Percentiles rank a stretch among this genome's conserved stretches.
Conservation (phyloP, 2,329 filamentous ascomycete genomes). For the Dactylonectria estremocensis region DNA sequence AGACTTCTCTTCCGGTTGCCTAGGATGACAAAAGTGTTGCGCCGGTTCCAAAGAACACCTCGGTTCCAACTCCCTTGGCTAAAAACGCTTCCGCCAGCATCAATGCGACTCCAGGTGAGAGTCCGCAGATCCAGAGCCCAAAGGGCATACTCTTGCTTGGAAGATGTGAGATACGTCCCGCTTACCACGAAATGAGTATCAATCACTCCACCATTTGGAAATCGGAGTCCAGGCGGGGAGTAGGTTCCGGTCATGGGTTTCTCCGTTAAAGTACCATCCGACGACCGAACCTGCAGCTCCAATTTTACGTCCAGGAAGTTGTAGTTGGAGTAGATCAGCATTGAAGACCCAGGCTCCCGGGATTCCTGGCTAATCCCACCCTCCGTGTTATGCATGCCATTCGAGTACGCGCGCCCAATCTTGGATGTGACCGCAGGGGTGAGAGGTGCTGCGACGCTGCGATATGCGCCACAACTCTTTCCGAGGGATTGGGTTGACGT, state of each 20-base stretch:
- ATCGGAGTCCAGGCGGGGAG: conserved; percentile 92
- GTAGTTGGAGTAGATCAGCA: conserved; percentile 99
- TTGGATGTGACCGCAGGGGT: conserved; percentile 75
- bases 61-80: conserved; percentile 98
- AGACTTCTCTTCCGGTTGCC: conserved; percentile 94
- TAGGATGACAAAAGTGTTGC: conserved; percentile 96
- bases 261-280: conserved; percentile 88
- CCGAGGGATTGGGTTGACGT: conserved; percentile 89
- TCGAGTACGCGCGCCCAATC: conserved; percentile 73
- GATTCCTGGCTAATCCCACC: conserved; percentile 66
- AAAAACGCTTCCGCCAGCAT: conserved; percentile 94
- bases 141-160: conserved; percentile 97
- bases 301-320: conserved; percentile 98
- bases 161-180: conserved; percentile 96
- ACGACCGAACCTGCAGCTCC: conserved; percentile 88
- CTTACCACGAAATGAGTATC: conserved; percentile 98
- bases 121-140: conserved; percentile 94
- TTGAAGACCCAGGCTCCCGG: conserved; percentile 75
- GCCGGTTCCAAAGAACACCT: conserved; percentile 91
- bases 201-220: conserved; percentile 95
- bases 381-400: conserved; percentile 59
- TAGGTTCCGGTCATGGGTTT: conserved; percentile 90
- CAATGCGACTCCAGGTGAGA: conserved; percentile 94
- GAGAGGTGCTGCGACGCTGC: conserved; percentile 92
- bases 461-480: conserved; percentile 95